Evolutionary conservation across 306 rosid genomes (phyloP).

Genomic region (Pyrus bretschneideri): DNA sequence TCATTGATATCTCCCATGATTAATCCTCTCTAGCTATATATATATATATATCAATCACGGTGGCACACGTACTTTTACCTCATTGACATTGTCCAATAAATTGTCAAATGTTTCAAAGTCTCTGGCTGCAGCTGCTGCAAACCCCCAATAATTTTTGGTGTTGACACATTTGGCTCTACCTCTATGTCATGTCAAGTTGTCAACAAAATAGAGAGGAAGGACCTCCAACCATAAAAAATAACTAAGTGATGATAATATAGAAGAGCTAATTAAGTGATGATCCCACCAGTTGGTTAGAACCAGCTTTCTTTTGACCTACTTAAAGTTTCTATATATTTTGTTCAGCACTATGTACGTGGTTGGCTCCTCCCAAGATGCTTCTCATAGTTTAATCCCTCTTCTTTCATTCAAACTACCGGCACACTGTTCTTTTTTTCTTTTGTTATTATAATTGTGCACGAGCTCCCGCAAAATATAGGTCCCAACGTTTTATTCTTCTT

Average conservation of each 20-base stretch:
- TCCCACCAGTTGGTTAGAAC: neutral
- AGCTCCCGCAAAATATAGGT: neutral
- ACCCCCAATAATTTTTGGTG: neutral
- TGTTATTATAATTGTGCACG: neutral
- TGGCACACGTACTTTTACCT: neutral
- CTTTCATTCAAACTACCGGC: neutral
- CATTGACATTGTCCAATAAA: neutral
- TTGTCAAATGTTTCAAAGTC: neutral
- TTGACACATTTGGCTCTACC: neutral
- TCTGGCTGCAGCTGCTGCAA: neutral
- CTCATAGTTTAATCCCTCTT: neutral
- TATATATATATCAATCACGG: neutral
- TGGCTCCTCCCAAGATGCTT: constrained; percentile 6
- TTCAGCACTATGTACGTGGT: neutral
- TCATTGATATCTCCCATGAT: neutral
- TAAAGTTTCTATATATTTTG: neutral
- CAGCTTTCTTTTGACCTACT: neutral
- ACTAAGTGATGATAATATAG: neutral
- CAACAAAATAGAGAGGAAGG: neutral
- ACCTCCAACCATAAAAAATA: neutral
- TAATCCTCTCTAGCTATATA: neutral
- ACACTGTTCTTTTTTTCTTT: neutral
- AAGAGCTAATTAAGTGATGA: neutral
- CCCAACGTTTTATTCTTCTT: neutral
- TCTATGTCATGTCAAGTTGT: neutral